Base-by-base conservation (phyloP, 305 asterid genomes). In the Solanum hybrid region DNA sequence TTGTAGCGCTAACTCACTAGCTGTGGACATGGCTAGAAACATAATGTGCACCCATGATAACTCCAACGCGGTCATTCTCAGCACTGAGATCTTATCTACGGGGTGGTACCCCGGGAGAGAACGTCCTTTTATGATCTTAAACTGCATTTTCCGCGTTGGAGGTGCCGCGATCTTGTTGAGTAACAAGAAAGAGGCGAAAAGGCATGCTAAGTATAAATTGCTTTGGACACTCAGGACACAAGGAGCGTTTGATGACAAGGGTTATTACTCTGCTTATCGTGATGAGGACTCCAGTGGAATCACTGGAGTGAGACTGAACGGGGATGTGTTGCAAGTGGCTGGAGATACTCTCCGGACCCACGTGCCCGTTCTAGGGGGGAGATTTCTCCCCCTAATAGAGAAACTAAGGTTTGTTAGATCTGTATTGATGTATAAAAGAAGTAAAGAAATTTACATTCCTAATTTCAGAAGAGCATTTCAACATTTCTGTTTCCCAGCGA, bases 51-150 rank as follows among this genome's bases (percentile, higher is more conserved):
- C 94, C 4, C 94, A 76, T 14, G 45, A 72, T 72, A 89, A 94
- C 8, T 91, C 90, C 22, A 94, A 94, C 31, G 98, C 97, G 2
- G 93, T 97, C 78, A 89, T 97, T 73, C 88, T 97, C 11, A 96
- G 98, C 91, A 97, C 99, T 0, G 99, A 97, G 92, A 92, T 95
- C 37, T 89, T 97, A 69, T 94, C 98, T 1, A 96, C 96, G 4
- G 99, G 98, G 0, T 96, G 98, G 99, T 96, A 97, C 34, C 89
- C 94, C 0, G 99, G 98, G 24, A 97, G 92, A 90, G 96, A 93
- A 4, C 91, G 79, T 6, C 17, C 94, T 0, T 96, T 92, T 95
- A 88, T 95, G 93, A 92, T 94, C 79, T 92, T 96, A 0, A 96
- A 97, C 91, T 97, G 98, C 78, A 89, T 96, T 7, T 96, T 97